Base-by-base conservation (phyloP, 2,329 filamentous ascomycete genomes). In the Penicillium olsonii region DNA sequence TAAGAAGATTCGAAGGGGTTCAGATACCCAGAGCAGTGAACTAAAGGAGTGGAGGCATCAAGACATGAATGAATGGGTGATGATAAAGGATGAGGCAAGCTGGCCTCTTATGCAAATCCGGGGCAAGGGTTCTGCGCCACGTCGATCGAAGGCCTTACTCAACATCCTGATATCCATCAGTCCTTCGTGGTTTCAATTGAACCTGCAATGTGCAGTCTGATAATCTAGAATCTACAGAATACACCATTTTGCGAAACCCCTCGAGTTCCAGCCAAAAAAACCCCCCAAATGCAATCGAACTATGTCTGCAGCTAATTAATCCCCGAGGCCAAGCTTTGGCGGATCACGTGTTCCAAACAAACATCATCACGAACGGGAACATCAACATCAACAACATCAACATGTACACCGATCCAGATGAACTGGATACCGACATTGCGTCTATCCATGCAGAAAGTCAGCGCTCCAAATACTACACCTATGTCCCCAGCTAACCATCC, bases 401-500 rank as follows among this genome's bases (percentile, higher is more conserved):
- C n/a, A 35, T 35, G 33, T 15, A 35, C 31, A 53, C 54, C 37
- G 56, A 58, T 24, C 55, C 58, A 15, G 47, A 55, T 19, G 63
- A 65, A 12, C 61, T 75, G 8, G 74, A 76, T 50, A 60, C 63
- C 2, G 72, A 76, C 31, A 76, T 77, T 37, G 54, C 61, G 20
- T 61, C 66, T 24, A 69, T 76, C 19, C 69, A 70, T 50, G 63
- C 64, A 22, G 67, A 76, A 60, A 75, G 73, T 75, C 56, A 42
- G 67, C 45, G 26, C 22, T n/a, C 15, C 26, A 29, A 12, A 15
- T 15, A 14, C 12, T 17, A 26, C 34, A 7, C 7, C 12, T 29
- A 43, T 26, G 31, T 12, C 11, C 7, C 19, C 27, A 31, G 27
- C 54, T 58, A 58, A 61, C 41, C 24, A 37, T 11, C 20, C 41